Conservation (phyloP, 2,329 filamentous ascomycete genomes). For the Penicillium glabrum region DNA sequence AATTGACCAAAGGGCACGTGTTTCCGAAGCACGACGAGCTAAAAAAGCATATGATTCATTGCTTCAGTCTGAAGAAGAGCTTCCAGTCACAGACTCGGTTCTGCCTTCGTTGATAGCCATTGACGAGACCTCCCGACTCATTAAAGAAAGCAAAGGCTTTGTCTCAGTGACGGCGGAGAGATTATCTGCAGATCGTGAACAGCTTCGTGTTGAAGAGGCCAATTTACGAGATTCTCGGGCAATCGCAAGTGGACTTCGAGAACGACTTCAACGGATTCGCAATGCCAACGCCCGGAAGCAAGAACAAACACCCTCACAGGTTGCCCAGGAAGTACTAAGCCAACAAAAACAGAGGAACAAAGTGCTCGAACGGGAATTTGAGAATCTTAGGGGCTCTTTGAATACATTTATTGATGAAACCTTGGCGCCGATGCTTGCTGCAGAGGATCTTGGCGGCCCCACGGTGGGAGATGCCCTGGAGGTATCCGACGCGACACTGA, state of each 20-base stretch:
- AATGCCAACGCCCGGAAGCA: slow-evolving; percentile 58
- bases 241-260: slow-evolving; percentile 50
- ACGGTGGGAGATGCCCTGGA: slow-evolving; percentile 74
- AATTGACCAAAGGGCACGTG: slow-evolving; percentile 32
- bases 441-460: slow-evolving; percentile 79
- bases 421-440: slow-evolving; percentile 73
- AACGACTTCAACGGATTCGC: slow-evolving; percentile 61
- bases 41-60: slow-evolving; percentile 67
- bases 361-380: slow-evolving; percentile 61
- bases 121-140: slow-evolving; percentile 64
- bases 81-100: slow-evolving; percentile 67
- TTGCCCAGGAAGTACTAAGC: slow-evolving; percentile 62
- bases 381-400: slow-evolving; percentile 62
- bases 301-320: slow-evolving; percentile 60
- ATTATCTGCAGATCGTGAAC: slow-evolving; percentile 38
- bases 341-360: slow-evolving; percentile 61
- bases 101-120: slow-evolving; percentile 71
- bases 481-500: slow-evolving; percentile 56
- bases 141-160: slow-evolving; percentile 63
- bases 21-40: slow-evolving; percentile 53
- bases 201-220: slow-evolving; percentile 46
- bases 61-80: slow-evolving; percentile 60
- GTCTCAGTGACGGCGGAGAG: slow-evolving; percentile 48
- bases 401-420: slow-evolving; percentile 69
- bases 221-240: slow-evolving; percentile 49